Evolutionary conservation across 345 rosid species (phyloP), one percentile per base, ranked within the genome.

Genomic region (Gossypium arboreum): DNA sequence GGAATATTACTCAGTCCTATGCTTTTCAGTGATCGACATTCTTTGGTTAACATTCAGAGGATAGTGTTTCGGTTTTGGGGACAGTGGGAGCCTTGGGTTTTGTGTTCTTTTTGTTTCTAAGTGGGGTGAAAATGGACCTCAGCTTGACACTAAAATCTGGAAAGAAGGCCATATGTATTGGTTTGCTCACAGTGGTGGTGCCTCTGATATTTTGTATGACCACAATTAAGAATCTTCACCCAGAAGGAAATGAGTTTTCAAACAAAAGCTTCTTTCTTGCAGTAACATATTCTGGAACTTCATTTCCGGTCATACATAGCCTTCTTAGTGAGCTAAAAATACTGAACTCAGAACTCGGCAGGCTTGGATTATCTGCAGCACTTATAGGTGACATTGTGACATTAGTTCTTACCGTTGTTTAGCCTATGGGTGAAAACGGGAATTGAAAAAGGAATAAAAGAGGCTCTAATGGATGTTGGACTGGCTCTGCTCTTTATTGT

Each of bases 271-370:
- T 65, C 43, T 65, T 56, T 56, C 12, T 73, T 2, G 12, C 17
- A 0, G 18, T 72, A 12, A 11, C 66, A n/a, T 72, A 63, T n/a
- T 59, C 16, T 3, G 52, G 51, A 5, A 71, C 65, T 39, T 34
- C 79, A 12, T 75, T 75, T 60, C 83, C 80, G 0, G 80, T 81
- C 27, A 39, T 77, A 6, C 55, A 58, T 41, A 4, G 12, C 48
- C 76, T 81, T n/a, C 63, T 81, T 4, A 47, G n/a, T 3, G 80
- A 81, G 12, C 41, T 77, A 41, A 74, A 69, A 51, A 64, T 81
- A 51, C 61, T 75, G 41, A 34, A 34, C 41, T 34, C 41, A 5
- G 41, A 34, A 34, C 41, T 34, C 41, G 41, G 41, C 41, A 34
- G 41, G 41, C 41, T 34, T 34, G 41, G 41, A 34, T 34, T 34